phyloP scores from a whole-genome alignment of 2,329 filamentous ascomycete genomes.

The Pseudodiploospora longispora region DNA sequence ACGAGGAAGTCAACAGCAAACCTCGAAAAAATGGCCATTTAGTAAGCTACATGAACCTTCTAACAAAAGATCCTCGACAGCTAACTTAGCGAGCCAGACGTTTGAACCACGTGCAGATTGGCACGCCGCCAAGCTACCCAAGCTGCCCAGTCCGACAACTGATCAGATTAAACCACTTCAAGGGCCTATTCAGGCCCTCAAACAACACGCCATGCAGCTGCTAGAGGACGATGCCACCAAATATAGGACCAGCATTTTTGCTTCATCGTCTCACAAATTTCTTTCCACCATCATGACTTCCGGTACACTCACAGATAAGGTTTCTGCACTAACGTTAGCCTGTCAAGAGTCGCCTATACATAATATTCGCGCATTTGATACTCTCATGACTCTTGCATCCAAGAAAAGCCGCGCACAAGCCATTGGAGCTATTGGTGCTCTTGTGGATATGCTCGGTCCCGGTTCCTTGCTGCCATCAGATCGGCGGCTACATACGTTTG shows the following conservation, averaged over 20 bases:
- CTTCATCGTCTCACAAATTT: conserved; percentile 89
- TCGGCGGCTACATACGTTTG: conserved; percentile 72
- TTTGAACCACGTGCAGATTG: conserved; percentile 53
- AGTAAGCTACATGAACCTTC: conserved; percentile 19
- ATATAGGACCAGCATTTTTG: conserved; percentile 66
- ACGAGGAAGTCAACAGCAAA: conserved; percentile 19
- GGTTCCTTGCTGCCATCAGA: conserved; percentile 77
- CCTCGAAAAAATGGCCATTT: conserved; percentile 23
- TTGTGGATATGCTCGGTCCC: conserved; percentile 90
- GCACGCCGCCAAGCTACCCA: conserved; percentile 38
- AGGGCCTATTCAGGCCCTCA: conserved; percentile 41
- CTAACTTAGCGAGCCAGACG: conserved; percentile 34
- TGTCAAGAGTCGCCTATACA: conserved; percentile 95
- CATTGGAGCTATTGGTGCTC: conserved; percentile 80
- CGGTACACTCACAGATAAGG: conserved; percentile 92
- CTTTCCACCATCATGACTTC: conserved; percentile 95
- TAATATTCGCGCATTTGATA: conserved; percentile 83
- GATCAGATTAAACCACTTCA: conserved; percentile 37
- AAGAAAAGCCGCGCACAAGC: conserved; percentile 93
- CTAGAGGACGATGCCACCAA: conserved; percentile 69
- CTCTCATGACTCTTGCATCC: conserved; percentile 69
- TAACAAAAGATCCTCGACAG: conserved; percentile 15
- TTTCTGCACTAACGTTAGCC: conserved; percentile 87
- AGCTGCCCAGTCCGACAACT: conserved; percentile 35
- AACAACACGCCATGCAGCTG: conserved; percentile 64